Conservation (phyloP, 495 filamentous ascomycete species). For the Thozetella sp. region DNA sequence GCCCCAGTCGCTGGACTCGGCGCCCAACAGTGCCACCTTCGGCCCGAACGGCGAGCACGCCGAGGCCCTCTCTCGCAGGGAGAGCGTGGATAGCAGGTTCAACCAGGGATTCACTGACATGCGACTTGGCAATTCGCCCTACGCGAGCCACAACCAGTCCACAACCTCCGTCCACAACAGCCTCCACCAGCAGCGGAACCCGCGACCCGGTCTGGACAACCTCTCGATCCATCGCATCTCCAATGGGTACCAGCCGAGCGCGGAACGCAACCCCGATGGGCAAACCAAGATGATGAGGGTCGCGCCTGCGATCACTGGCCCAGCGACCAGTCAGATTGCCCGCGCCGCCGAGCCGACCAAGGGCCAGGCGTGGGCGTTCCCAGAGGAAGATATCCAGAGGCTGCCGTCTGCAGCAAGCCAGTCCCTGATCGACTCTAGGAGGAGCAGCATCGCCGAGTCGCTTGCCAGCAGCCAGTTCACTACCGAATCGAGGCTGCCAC, state of each 20-base stretch:
- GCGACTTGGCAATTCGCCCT: slow-evolving; percentile 67
- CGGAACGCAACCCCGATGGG: slow-evolving; percentile 53
- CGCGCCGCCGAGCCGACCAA: slow-evolving; percentile 80
- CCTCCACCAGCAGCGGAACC: slow-evolving; percentile 52
- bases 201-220: slow-evolving; percentile 40
- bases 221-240: slow-evolving; percentile 56
- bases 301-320: slow-evolving; percentile 76
- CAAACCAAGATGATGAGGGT: slow-evolving; percentile 56
- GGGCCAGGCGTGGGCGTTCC: slow-evolving; percentile 82
- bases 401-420: slow-evolving; percentile 45
- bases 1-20: slow-evolving; percentile 46
- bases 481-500: slow-evolving; percentile 66
- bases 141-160: slow-evolving; percentile 76
- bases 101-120: slow-evolving; percentile 71
- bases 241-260: slow-evolving; percentile 62
- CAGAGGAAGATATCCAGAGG: slow-evolving; percentile 67
- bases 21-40: slow-evolving; percentile 25
- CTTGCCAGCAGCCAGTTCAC: slow-evolving; percentile 75
- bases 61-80: slow-evolving; percentile 60
- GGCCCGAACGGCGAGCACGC: slow-evolving; percentile 17
- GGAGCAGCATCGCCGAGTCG: slow-evolving; percentile 74
- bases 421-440: slow-evolving; percentile 64
- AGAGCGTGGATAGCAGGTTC: slow-evolving; percentile 78
- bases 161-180: slow-evolving; percentile 68
- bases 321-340: slow-evolving; percentile 75